Percentiles rank a stretch among this genome's conserved stretches.
Evolutionary conservation across 352 stramenopile genomes (phyloP).

Genomic region (Phytophthora boehmeriae): DNA sequence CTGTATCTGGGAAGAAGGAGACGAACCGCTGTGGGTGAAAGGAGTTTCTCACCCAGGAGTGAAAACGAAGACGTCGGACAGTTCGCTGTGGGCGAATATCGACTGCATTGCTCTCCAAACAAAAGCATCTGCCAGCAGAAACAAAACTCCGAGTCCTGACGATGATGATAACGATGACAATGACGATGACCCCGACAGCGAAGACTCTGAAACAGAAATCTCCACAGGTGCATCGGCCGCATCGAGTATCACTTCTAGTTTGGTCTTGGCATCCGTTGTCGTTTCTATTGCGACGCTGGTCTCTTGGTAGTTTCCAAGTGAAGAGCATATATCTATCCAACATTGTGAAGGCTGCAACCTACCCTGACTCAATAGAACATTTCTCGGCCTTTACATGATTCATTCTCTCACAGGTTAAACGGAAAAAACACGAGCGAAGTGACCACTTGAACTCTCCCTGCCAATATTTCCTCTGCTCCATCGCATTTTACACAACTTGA

Average conservation of each 20-base stretch:
- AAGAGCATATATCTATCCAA: neutral
- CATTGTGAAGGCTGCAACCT: neutral
- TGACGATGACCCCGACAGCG: slow-evolving; percentile 11
- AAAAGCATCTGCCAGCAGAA: slow-evolving; percentile 15
- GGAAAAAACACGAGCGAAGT: too few relatives aligned
- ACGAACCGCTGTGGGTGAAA: slow-evolving; percentile 12
- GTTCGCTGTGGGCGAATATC: slow-evolving; percentile 21
- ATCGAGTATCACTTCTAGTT: neutral
- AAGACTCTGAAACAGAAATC: slow-evolving; percentile 31
- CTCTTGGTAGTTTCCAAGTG: neutral
- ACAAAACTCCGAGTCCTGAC: neutral
- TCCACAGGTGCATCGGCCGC: slow-evolving; percentile 17
- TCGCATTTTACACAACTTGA: too few relatives aligned
- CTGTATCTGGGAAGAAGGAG: slow-evolving; percentile 56
- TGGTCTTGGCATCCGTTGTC: neutral
- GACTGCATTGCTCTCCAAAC: slow-evolving; percentile 21
- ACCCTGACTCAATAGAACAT: neutral
- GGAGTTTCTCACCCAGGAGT: slow-evolving; percentile 37
- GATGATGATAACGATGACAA: neutral
- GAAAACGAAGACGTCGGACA: slow-evolving; percentile 21
- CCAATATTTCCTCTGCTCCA: too few relatives aligned
- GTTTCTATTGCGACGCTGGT: slow-evolving; percentile 1
- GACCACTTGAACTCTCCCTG: too few relatives aligned
- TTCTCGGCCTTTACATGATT: too few relatives aligned
- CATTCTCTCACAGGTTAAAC: too few relatives aligned